A percentile compares a stretch with the other conserved stretches of the same genome.
phyloP scores from a whole-genome alignment of 202 grass and related monocot genomes.

The Zizania palustris region DNA sequence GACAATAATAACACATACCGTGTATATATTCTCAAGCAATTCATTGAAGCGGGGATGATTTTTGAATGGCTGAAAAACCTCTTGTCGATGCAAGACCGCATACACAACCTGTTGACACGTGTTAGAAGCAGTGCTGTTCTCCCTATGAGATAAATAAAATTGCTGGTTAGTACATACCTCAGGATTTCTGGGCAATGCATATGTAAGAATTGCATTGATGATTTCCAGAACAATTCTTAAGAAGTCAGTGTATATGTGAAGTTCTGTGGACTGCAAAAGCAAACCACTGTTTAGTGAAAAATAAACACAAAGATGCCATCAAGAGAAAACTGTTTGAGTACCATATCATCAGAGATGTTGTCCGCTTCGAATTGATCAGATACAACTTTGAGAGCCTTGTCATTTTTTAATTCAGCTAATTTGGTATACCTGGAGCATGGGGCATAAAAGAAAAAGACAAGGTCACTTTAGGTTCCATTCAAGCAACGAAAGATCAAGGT shows the following conservation, averaged over 20 bases:
- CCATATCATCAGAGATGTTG: slow-evolving; percentile 87
- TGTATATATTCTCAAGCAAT: slow-evolving; percentile 98
- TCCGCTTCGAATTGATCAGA: slow-evolving; percentile 73
- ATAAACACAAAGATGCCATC: slow-evolving; percentile 20
- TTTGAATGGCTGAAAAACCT: slow-evolving; percentile 97
- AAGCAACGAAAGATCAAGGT: slow-evolving; percentile 30
- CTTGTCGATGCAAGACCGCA: slow-evolving; percentile 97
- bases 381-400: slow-evolving; percentile 65
- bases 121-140: slow-evolving; percentile 36
- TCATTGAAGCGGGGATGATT: slow-evolving; percentile 98
- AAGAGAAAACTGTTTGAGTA: slow-evolving; percentile 47
- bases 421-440: slow-evolving; percentile 79
- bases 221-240: slow-evolving; percentile 98
- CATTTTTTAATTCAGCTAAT: slow-evolving; percentile 94
- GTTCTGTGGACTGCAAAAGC: slow-evolving; percentile 91
- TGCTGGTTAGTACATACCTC: slow-evolving; percentile 58
- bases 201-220: slow-evolving; percentile 97
- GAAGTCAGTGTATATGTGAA: slow-evolving; percentile 99
- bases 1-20: slow-evolving; percentile 56
- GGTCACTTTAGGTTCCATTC: slow-evolving; percentile 28
- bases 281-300: slow-evolving; percentile 32
- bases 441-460: slow-evolving; percentile 23
- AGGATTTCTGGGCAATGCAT: slow-evolving; percentile 94
- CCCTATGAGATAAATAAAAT: slow-evolving; percentile 31
- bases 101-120: slow-evolving; percentile 81